These are phyloP conservation scores for Xerocomellus intermedius DNA, from an alignment of 768 basidiomycete species.

Conservation along the genomic window DNA sequence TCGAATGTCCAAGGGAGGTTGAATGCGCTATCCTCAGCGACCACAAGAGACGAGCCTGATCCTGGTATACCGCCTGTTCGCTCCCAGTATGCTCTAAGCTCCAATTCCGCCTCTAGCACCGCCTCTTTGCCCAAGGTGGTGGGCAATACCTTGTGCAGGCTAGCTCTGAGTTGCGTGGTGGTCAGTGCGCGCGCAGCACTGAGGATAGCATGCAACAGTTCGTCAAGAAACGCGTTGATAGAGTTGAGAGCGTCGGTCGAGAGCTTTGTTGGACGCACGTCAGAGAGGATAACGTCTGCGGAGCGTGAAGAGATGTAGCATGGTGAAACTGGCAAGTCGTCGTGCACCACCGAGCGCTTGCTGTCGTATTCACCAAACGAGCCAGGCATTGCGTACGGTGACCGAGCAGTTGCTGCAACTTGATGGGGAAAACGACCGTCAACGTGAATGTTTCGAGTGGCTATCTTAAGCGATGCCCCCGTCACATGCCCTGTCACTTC, in stretches of 20 bases:
- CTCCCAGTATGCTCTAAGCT: conserved; percentile 87
- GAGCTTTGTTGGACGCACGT: conserved; percentile 88
- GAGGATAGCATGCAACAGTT: conserved; percentile 75
- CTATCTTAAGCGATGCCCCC: conserved; percentile 19
- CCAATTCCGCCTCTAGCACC: conserved; percentile 88
- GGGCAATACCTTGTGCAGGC: conserved; percentile 69
- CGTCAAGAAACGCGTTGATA: conserved; percentile 82
- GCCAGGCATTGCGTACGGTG: conserved; percentile 41
- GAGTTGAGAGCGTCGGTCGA: conserved; percentile 71
- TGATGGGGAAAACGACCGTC: conserved; percentile 12
- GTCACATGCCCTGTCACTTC: conserved; percentile 13
- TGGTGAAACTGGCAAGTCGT: conserved; percentile 43
- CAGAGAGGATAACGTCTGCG: conserved; percentile 89
- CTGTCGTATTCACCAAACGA: conserved; percentile 39
- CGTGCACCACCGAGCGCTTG: conserved; percentile 11
- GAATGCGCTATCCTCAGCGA: conserved; percentile 57
- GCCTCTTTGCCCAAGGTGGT: conserved; percentile 89
- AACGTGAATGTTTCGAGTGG: conserved; percentile 8
- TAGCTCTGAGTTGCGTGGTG: conserved; percentile 71
- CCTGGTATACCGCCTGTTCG: conserved; percentile 47
- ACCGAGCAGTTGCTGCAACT: conserved; percentile 8
- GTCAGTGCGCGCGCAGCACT: conserved; percentile 62
- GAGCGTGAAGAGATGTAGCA: conserved; percentile 80
- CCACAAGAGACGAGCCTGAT: conserved; percentile 26
- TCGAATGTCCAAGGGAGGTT: conserved; percentile 74